Base-by-base conservation (phyloP, 2,329 filamentous ascomycete genomes). In the Gliomastix tumulicola region DNA sequence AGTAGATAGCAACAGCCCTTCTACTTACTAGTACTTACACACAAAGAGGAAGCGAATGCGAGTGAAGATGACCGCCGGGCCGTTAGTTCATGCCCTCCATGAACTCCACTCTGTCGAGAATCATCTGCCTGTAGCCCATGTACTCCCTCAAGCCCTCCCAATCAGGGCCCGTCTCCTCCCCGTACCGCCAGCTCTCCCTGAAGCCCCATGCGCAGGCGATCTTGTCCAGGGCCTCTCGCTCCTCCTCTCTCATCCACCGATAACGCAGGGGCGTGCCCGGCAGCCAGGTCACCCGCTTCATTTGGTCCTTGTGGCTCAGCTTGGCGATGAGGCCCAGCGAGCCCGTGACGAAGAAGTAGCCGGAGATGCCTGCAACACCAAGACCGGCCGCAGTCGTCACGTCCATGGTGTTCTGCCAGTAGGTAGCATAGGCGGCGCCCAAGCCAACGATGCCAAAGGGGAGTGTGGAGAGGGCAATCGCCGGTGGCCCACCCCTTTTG, bases 151-250 rank as follows among this genome's bases (percentile, higher is more conserved):
- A 66, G 21, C 74, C 76, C 49, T 94, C 83, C 87, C 92, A 98
- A 44, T 96, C 90, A 36, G 79, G 73, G 0, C 92, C 90, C 46
- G 88, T 84, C 62, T 98, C 92, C 55, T 96, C 88, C 2, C 92
- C 92, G 53, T 85, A 76, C 55, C 82, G 79, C 66, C 76, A 81
- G 20, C 69, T 62, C 55, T 95, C 86, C 50, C 83, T 82, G 62
- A 96, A 98, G 0, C 92, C 92, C 87, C 92, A 98, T 1, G 87
- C 83, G 45, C 82, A 77, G 1, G 89, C 88, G 39, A 98, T 77
- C 52, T 76, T 80, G 64, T 98, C 92, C 45, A 95, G 68, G 1
- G 88, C 88, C 4, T 82, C 84, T 18, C 92, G 73, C 67, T 98
- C 89, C 45, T 95, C 88, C 57, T 97, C 92, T 22, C 87, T 73